Base-by-base conservation (phyloP, 768 basidiomycete genomes). In the Tricholoma flavovirens region DNA sequence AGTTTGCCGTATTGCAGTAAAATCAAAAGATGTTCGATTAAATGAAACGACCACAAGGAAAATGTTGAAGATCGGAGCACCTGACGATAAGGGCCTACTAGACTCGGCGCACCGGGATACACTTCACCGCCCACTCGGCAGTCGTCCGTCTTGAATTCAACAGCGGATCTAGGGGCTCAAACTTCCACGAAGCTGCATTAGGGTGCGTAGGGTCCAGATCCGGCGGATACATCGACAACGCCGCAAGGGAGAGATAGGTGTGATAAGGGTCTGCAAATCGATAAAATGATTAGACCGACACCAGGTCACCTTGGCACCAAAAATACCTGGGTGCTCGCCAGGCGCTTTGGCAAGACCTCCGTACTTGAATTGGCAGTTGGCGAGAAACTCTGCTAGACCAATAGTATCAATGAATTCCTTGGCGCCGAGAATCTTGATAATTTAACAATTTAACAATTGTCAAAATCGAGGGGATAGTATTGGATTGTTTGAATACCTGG, bases 341-440 rank as follows among this genome's bases (percentile, higher is more conserved):
- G 90, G 90, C 0, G 83, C 82, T 65, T 98, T 97, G 0, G 87
- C 80, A 51, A 98, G 87, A 0, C 96, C 96, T 0, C 96, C 96
- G 56, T 84, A 88, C 51, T 84, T 88, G 70, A 87, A 94, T 69
- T 98, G 96, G 62, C 93, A 94, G 0, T 67, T 65, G 0, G 82
- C 76, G 10, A 98, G 71, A 65, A 93, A 98, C 1, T 66, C 61
- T 2, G 78, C 77, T 49, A 94, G 79, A 1, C 80, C 73, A 17
- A 66, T 59, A 6, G 74, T 67, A 62, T 92, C 77, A 48, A 94
- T 78, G 11, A 90, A 67, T 17, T 81, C 72, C 7, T 64, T 70
- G 0, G 76, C 80, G 1, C 79, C 86, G 5, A 97, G 77, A 33
- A 96, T 86, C 93, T 95, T 22, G 49, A 35, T 19, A 21, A 21